These are phyloP conservation scores for Emericellopsis terricola DNA, from an alignment of 495 filamentous ascomycete genomes.

Conservation along the genomic window DNA sequence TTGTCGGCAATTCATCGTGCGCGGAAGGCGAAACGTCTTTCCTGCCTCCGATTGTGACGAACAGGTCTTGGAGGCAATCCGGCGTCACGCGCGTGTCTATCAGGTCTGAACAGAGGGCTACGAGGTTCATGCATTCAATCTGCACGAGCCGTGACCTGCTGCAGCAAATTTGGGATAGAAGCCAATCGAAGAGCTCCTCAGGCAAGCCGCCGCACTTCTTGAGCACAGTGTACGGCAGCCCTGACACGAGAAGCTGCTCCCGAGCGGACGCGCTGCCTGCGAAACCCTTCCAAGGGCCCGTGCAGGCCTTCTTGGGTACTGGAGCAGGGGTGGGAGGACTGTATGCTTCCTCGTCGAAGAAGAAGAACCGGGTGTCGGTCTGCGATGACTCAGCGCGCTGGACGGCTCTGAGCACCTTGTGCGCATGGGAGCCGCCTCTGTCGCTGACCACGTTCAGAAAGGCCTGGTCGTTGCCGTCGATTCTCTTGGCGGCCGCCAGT, in stretches of 20 bases:
- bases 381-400: slow-evolving; percentile 56
- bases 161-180: slow-evolving; percentile 45
- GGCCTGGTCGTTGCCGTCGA: slow-evolving; percentile 6
- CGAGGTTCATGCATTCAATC: slow-evolving; percentile 39
- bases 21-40: slow-evolving; percentile 10
- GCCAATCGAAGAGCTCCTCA: slow-evolving; percentile 56
- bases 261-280: slow-evolving; percentile 22
- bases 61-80: slow-evolving; percentile 16
- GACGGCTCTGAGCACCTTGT: slow-evolving; percentile 48
- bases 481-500: background rate
- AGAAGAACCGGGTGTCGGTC: slow-evolving; percentile 42
- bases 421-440: slow-evolving; percentile 25
- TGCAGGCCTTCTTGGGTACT: slow-evolving; percentile 14
- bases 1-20: slow-evolving; percentile 5
- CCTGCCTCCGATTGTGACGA: slow-evolving; percentile 20
- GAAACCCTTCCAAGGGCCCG: slow-evolving; percentile 20
- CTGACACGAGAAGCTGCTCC: slow-evolving; percentile 48
- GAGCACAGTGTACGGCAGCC: slow-evolving; percentile 43
- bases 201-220: slow-evolving; percentile 34
- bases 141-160: slow-evolving; percentile 44
- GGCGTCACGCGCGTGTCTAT: slow-evolving; percentile 19
- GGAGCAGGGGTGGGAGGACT: slow-evolving; percentile 14
- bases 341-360: slow-evolving; percentile 31
- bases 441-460: slow-evolving; percentile 18
- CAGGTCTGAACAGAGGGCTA: slow-evolving; percentile 17